A percentile compares a stretch with the other conserved stretches of the same genome.
Conservation (phyloP, 129 eudicot species). For the Tagetes erecta region DNA sequence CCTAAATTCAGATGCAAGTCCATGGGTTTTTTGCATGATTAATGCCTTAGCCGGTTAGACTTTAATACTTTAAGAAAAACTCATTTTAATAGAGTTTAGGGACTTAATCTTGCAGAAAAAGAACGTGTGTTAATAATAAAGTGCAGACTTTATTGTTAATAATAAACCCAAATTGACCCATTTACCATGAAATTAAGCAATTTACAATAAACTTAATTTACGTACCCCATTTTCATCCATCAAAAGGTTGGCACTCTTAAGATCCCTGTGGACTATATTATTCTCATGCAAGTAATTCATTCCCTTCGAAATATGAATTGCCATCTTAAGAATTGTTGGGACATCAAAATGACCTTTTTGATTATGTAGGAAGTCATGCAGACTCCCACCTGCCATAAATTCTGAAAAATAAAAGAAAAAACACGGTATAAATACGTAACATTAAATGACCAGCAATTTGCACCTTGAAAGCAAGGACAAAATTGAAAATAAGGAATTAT, state of each 20-base stretch:
- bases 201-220: constrained; percentile 6
- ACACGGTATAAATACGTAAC: background rate
- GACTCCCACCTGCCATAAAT: constrained; percentile 88
- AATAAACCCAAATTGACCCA: background rate
- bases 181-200: background rate
- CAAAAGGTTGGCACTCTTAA: constrained; percentile 89
- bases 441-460: background rate
- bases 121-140: background rate
- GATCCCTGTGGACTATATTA: constrained; percentile 84
- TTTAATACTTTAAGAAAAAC: background rate
- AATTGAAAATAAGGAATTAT: background rate
- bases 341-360: constrained; percentile 60
- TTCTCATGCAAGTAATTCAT: constrained; percentile 91
- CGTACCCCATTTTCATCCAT: constrained; percentile 88
- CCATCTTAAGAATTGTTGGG: constrained; percentile 67
- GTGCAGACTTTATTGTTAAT: background rate
- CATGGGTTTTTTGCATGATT: background rate
- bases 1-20: background rate
- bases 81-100: background rate
- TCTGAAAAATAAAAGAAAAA: constrained; percentile 46
- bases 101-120: background rate
- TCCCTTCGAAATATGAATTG: constrained; percentile 78
- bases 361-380: constrained; percentile 78
- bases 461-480: constrained; percentile 9
- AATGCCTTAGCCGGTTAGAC: background rate